These are phyloP conservation scores for Larix sibirica DNA, from an alignment of 83 land plant species.

Conservation along the genomic window DNA sequence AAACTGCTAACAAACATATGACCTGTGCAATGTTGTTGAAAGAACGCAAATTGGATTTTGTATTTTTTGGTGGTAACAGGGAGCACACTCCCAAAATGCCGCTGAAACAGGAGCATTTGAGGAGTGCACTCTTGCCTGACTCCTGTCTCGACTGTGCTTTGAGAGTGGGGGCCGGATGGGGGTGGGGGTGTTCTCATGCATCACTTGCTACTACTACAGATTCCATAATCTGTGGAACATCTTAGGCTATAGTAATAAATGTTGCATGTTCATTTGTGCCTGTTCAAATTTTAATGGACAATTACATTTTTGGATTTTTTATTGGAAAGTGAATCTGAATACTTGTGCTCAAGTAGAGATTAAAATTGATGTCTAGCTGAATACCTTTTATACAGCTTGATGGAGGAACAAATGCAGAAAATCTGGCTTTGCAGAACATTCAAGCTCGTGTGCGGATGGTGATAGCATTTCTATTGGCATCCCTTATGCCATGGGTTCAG, in stretches of 20 bases:
- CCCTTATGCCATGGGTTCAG: constrained; percentile 97
- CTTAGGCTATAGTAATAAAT: background rate
- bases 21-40: too few species aligned
- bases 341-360: background rate
- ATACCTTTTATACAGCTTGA: constrained; percentile 64
- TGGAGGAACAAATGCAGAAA: constrained; percentile 95
- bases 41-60: too few species aligned
- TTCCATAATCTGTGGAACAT: background rate
- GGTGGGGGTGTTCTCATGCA: too few species aligned
- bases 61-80: too few species aligned
- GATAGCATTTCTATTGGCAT: constrained; percentile 94
- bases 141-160: too few species aligned
- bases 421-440: constrained; percentile 93
- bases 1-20: too few species aligned
- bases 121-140: too few species aligned
- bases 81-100: too few species aligned
- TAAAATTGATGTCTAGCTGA: background rate
- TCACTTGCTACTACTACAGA: background rate
- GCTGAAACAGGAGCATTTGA: too few species aligned
- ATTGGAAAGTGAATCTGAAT: background rate
- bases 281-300: too few species aligned
- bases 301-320: background rate
- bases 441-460: constrained; percentile 99
- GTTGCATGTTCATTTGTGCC: too few species aligned
- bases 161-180: too few species aligned